Evolutionary conservation across 805 yeast species (phyloP).

Genomic region (Pichia thaimueangensis): DNA sequence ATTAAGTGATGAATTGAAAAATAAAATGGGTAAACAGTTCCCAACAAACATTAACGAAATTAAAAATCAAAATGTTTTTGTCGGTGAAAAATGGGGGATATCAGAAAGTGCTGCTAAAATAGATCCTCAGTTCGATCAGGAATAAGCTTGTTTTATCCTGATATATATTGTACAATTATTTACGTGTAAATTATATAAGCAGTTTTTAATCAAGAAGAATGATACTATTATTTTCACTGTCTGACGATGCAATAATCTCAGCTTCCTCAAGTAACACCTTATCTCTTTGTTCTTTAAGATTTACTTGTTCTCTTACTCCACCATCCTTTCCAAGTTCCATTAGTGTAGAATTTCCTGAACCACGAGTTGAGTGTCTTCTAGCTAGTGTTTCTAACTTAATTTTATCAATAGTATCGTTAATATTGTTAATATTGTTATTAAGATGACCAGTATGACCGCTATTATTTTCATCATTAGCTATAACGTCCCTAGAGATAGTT

Average conservation of each 20-base stretch:
- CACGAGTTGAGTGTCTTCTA: background rate
- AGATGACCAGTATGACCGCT: too few relatives aligned
- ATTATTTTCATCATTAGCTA: too few relatives aligned
- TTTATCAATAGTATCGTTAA: too few relatives aligned
- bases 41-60: constrained; percentile 25
- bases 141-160: too few relatives aligned
- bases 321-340: constrained; percentile 15
- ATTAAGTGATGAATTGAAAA: constrained; percentile 26
- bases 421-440: too few relatives aligned
- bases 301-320: constrained; percentile 6
- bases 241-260: constrained; percentile 1
- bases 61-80: constrained; percentile 22
- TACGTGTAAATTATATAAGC: too few relatives aligned
- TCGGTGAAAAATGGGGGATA: constrained; percentile 31
- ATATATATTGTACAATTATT: too few relatives aligned
- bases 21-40: constrained; percentile 21
- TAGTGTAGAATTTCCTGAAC: background rate
- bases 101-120: constrained; percentile 31
- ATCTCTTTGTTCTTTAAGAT: constrained; percentile 5
- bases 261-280: constrained; percentile 1
- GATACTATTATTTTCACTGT: background rate
- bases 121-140: constrained; percentile 24
- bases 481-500: too few relatives aligned
- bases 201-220: constrained; percentile 13
- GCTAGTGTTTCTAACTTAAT: too few relatives aligned